Evolutionary conservation across 768 basidiomycete species (phyloP).

Genomic region (Pisolithus marmoratus): DNA sequence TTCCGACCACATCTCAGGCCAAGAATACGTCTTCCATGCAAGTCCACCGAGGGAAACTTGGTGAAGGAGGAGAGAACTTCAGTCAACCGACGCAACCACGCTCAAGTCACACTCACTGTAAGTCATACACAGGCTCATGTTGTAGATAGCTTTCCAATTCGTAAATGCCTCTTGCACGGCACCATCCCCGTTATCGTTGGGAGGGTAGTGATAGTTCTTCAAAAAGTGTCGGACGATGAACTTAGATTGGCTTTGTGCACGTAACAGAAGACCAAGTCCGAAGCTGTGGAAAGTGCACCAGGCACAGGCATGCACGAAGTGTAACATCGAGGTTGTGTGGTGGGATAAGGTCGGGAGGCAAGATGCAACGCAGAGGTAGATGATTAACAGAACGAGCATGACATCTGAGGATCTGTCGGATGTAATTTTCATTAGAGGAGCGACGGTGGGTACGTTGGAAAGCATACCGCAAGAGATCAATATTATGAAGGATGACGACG

Average conservation of each 20-base stretch:
- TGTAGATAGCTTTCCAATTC: constrained; percentile 94
- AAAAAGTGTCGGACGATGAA: constrained; percentile 91
- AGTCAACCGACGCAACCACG: not conserved
- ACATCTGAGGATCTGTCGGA: constrained; percentile 71
- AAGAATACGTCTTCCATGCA: constrained; percentile 84
- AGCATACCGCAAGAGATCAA: constrained; percentile 79
- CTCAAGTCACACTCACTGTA: constrained; percentile 54
- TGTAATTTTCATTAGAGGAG: constrained; percentile 17
- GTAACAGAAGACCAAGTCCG: constrained; percentile 78
- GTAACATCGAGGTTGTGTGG: constrained; percentile 48
- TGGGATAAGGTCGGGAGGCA: constrained; percentile 56
- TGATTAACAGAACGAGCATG: constrained; percentile 68
- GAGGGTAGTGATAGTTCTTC: constrained; percentile 88
- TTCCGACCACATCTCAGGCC: constrained; percentile 80
- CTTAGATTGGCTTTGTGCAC: constrained; percentile 79
- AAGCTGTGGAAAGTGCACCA: constrained; percentile 90
- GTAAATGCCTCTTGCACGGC: constrained; percentile 91
- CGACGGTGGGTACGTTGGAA: constrained; percentile 2
- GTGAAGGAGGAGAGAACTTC: not conserved
- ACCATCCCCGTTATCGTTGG: constrained; percentile 58
- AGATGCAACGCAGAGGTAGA: constrained; percentile 56
- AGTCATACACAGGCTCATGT: constrained; percentile 90
- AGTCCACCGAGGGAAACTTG: constrained; percentile 83
- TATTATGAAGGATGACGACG: constrained; percentile 68
- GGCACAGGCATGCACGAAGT: constrained; percentile 75